Conservation (phyloP, 2,329 filamentous ascomycete species). For the Dactylellina drechsleri region DNA sequence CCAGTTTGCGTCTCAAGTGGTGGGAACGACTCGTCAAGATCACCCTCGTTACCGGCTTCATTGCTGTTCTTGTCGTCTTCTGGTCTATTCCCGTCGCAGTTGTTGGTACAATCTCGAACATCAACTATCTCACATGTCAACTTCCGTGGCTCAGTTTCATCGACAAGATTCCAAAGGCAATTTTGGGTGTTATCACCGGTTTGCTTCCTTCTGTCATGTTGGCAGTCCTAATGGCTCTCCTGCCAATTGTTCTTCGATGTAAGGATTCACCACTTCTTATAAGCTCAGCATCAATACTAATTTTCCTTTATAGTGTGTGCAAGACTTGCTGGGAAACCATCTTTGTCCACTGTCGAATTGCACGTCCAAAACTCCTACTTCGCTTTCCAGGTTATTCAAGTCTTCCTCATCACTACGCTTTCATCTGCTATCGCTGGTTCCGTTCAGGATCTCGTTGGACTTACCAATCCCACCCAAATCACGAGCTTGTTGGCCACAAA, state of each 20-base stretch:
- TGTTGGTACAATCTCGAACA: slow-evolving; percentile 86
- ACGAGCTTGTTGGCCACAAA: slow-evolving; percentile 75
- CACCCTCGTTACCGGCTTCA: slow-evolving; percentile 75
- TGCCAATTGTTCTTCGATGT: slow-evolving; percentile 83
- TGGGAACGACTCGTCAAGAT: slow-evolving; percentile 82
- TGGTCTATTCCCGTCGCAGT: slow-evolving; percentile 81
- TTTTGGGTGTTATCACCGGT: slow-evolving; percentile 84
- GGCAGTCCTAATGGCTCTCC: slow-evolving; percentile 83
- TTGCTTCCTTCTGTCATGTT: slow-evolving; percentile 82
- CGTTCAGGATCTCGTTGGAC: slow-evolving; percentile 71
- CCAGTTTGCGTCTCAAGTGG: slow-evolving; percentile 83
- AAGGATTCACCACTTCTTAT: slow-evolving; percentile 59
- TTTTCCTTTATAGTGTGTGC: slow-evolving; percentile 71
- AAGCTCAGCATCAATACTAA: slow-evolving; percentile 43
- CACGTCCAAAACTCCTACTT: slow-evolving; percentile 94
- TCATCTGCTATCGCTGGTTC: slow-evolving; percentile 78
- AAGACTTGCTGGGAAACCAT: slow-evolving; percentile 81
- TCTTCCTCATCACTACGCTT: slow-evolving; percentile 87
- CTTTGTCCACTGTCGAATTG: slow-evolving; percentile 80
- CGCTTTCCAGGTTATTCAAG: slow-evolving; percentile 86
- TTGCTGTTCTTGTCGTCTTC: slow-evolving; percentile 83
- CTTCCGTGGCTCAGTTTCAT: slow-evolving; percentile 80
- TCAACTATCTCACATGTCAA: slow-evolving; percentile 72
- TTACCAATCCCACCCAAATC: slow-evolving; percentile 69
- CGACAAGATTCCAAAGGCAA: slow-evolving; percentile 72